These are phyloP conservation scores for Omphalotus olearius DNA, from an alignment of 1,284 basidiomycete genomes.

Conservation along the genomic window DNA sequence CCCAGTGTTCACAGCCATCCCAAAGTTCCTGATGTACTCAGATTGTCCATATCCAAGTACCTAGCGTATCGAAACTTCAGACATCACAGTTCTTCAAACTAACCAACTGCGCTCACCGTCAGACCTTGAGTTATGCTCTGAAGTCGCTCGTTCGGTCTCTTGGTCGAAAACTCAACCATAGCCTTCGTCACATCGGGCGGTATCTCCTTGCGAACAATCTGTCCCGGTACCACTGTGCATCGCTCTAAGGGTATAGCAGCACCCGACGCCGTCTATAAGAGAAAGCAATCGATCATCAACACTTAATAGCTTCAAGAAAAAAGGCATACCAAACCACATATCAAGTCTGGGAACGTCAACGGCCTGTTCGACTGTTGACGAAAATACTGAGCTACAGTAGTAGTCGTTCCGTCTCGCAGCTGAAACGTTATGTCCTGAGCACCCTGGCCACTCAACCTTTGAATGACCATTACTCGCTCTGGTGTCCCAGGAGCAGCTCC, in stretches of 20 bases:
- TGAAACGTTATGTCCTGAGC: constrained; percentile 26
- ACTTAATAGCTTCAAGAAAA: background rate
- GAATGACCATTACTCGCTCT: constrained; percentile 32
- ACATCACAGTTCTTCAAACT: background rate
- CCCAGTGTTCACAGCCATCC: constrained; percentile 2
- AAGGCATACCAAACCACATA: constrained; percentile 43
- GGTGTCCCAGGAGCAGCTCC: constrained; percentile 12
- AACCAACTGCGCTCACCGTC: constrained; percentile 25
- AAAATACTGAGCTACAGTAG: constrained; percentile 50
- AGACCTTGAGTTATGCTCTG: constrained; percentile 42
- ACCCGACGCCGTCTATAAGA: constrained; percentile 39
- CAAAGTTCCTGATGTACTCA: constrained; percentile 16
- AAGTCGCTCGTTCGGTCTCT: constrained; percentile 43
- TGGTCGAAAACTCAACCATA: constrained; percentile 53
- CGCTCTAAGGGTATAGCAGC: constrained; percentile 52
- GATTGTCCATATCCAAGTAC: constrained; percentile 14
- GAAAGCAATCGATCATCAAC: background rate
- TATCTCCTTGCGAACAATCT: constrained; percentile 57
- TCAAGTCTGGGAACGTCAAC: constrained; percentile 36
- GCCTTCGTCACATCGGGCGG: constrained; percentile 50
- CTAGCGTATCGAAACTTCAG: background rate
- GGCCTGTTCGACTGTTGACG: constrained; percentile 31
- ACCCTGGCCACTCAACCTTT: constrained; percentile 35
- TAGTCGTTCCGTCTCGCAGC: constrained; percentile 34
- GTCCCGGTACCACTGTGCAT: constrained; percentile 45